Evolutionary conservation across 306 rosid species (phyloP).

Genomic region (Citrullus mucosospermus): DNA sequence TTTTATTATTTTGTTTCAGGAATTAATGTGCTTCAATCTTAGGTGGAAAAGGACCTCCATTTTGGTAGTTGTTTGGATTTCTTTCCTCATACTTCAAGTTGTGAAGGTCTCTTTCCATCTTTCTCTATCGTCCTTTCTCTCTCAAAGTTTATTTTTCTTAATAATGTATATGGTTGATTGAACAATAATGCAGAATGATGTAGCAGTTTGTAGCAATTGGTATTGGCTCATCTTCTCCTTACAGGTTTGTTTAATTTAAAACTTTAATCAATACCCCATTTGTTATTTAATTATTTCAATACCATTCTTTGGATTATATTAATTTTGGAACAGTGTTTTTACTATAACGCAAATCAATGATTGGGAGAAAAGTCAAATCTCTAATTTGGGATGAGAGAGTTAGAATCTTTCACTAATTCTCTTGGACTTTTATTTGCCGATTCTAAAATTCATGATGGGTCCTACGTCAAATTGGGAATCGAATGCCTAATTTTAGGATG

Average conservation of each 20-base stretch:
- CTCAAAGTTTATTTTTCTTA: neutral
- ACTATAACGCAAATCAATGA: neutral
- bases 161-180: neutral
- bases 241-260: slow-evolving; percentile 33
- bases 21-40: slow-evolving; percentile 52
- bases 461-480: neutral
- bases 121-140: neutral
- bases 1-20: slow-evolving; percentile 22
- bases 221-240: slow-evolving; percentile 72
- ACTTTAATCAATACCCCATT: neutral
- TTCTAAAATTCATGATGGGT: neutral
- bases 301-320: neutral
- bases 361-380: neutral
- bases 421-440: neutral
- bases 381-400: neutral
- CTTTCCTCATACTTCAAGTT: slow-evolving; percentile 60
- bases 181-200: slow-evolving; percentile 41
- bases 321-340: neutral
- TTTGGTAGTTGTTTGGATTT: slow-evolving; percentile 41
- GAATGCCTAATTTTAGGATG: neutral
- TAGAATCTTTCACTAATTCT: neutral
- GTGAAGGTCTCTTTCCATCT: slow-evolving; percentile 35
- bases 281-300: neutral
- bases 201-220: slow-evolving; percentile 42
- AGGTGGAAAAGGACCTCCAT: slow-evolving; percentile 49